Percentiles rank a stretch among this genome's conserved stretches.
Evolutionary conservation across 495 filamentous ascomycete genomes (phyloP).

Genomic region (Cetradonia linearis): DNA sequence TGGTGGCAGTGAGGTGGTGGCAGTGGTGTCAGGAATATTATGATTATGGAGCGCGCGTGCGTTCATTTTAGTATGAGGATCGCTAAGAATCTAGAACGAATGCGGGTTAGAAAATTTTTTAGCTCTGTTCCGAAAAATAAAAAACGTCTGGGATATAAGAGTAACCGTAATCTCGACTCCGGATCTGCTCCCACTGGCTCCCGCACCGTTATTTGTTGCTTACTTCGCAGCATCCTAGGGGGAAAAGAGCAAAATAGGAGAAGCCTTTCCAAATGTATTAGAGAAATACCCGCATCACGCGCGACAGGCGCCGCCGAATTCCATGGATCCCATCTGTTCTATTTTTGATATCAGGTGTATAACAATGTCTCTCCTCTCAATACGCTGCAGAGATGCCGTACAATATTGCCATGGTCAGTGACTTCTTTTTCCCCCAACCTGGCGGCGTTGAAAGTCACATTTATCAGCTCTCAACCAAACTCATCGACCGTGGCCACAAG

Average conservation of each 20-base stretch:
- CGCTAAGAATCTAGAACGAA: neutral
- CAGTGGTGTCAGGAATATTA: neutral
- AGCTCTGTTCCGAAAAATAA: too few species aligned
- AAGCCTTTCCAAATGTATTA: too few species aligned
- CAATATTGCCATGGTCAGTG: slow-evolving; percentile 91
- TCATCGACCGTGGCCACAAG: slow-evolving; percentile 95
- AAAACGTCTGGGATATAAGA: too few species aligned
- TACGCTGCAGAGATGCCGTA: slow-evolving; percentile 43
- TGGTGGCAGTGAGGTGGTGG: neutral
- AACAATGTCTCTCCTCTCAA: neutral
- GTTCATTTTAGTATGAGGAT: neutral
- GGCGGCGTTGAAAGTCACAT: slow-evolving; percentile 96
- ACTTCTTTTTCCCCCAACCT: slow-evolving; percentile 98
- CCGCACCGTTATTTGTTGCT: too few species aligned
- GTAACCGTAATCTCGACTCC: too few species aligned
- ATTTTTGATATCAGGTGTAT: neutral
- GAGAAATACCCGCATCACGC: neutral
- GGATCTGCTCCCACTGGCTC: too few species aligned
- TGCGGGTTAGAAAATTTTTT: neutral
- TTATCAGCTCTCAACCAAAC: slow-evolving; percentile 90
- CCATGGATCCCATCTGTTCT: neutral
- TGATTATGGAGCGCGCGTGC: neutral
- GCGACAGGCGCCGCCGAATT: neutral
- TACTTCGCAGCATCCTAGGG: too few species aligned
- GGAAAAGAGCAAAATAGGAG: neutral